Evolutionary conservation across 2,329 filamentous ascomycete species (phyloP).

Genomic region (Aspergillus bombycis): DNA sequence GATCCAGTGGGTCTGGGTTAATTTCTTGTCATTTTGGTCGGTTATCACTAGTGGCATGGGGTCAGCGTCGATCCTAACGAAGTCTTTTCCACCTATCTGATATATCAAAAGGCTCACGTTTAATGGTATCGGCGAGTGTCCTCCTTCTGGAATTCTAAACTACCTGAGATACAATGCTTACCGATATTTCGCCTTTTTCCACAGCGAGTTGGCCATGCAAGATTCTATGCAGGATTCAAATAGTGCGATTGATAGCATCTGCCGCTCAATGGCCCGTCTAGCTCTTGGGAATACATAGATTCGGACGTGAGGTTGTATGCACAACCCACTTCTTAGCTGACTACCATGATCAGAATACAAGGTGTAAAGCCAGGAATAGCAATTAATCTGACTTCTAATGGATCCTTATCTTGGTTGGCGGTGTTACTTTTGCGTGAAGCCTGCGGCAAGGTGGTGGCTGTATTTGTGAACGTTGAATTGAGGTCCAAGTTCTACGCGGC

Average conservation of each 20-base stretch:
- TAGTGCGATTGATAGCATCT: slow-evolving; percentile 16
- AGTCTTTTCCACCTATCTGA: slow-evolving; percentile 8
- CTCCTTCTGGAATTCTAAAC: slow-evolving; percentile 2
- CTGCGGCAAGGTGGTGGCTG: not conserved
- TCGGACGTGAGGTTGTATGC: not conserved
- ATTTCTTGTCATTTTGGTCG: slow-evolving; percentile 1
- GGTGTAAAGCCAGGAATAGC: not conserved
- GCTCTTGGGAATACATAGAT: not conserved
- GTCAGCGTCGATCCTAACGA: slow-evolving; percentile 4
- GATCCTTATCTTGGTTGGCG: not conserved
- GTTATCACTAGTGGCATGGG: slow-evolving; percentile 8
- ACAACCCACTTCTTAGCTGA: not conserved
- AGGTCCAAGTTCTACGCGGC: not conserved
- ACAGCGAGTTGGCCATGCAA: slow-evolving; percentile 11
- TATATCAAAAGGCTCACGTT: slow-evolving; percentile 15
- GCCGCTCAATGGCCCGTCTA: not conserved
- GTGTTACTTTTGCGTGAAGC: not conserved
- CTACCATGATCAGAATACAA: not conserved
- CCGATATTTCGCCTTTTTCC: not conserved
- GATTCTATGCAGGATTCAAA: slow-evolving; percentile 16
- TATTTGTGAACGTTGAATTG: not conserved
- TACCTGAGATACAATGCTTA: not conserved
- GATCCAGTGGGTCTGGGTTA: not conserved
- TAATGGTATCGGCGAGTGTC: not conserved
- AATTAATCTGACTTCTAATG: not conserved